Percentiles rank a stretch among this genome's conserved stretches.
Evolutionary conservation across 2,329 filamentous ascomycete species (phyloP).

Genomic region (Ophiocordyceps polyrhachis-furcata): DNA sequence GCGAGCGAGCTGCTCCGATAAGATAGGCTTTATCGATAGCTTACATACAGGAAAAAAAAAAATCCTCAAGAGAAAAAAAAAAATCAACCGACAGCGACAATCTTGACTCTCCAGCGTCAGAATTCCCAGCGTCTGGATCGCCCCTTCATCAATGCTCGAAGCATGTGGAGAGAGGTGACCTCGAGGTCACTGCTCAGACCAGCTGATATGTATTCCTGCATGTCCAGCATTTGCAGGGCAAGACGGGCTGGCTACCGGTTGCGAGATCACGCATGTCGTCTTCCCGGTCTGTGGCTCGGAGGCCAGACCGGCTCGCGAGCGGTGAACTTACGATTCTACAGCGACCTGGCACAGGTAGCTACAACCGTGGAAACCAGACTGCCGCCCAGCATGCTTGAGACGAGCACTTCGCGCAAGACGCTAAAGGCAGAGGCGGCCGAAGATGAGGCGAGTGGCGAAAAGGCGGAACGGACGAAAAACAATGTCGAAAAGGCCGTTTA

Average conservation of each 20-base stretch:
- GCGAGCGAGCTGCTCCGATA: neutral
- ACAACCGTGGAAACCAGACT: neutral
- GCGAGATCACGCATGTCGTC: neutral
- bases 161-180: neutral
- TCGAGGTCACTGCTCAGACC: neutral
- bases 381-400: neutral
- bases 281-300: neutral
- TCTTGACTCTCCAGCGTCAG: no score
- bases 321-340: neutral
- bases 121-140: neutral
- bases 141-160: neutral
- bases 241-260: no score
- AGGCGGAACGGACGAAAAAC: neutral
- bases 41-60: neutral
- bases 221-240: no score
- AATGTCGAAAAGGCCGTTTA: neutral
- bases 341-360: neutral
- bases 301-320: neutral
- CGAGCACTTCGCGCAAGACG: neutral
- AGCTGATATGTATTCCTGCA: neutral
- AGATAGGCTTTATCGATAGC: neutral
- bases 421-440: neutral
- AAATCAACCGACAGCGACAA: neutral
- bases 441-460: neutral
- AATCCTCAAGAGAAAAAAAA: neutral